Base-by-base conservation (phyloP, 2,329 filamentous ascomycete genomes). In the Colletotrichum gigasporum region DNA sequence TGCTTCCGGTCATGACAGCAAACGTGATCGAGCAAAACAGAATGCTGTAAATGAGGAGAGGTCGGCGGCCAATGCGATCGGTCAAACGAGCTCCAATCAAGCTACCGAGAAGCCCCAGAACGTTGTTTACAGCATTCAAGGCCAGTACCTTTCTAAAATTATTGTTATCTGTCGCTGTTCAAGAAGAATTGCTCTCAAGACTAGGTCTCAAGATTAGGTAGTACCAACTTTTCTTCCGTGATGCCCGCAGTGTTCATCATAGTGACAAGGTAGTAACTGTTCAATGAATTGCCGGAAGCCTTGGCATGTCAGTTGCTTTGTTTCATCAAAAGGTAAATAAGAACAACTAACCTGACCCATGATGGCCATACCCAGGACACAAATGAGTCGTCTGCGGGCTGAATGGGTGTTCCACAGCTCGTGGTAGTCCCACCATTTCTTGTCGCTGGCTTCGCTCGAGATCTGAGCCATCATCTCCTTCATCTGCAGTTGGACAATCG, bases 1-100 rank as follows among this genome's bases (percentile, higher is more conserved):
- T 80, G 0, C 81, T 83, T 3, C 81, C 81, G 0, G 82, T 84
- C 52, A 85, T 80, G 63, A 83, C 74, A 18, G 80, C 81, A 48
- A 85, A 84, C 67, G 80, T 83, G 64, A 77, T 66, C 0, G 80
- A 81, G 42, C 77, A 78, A 66, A 80, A 83, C 5, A 83, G 70
- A 24, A 81, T 82, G 3, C 79, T 78, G 70, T 78, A 80, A 3
- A 87, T 72, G 8, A 87, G 74, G 10, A 87, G 74, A 0, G 84
- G 84, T 3, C 87, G 84, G 28, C 87, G 85, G 18, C 87, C 85
- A 4, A 88, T 63, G 1, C 80, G 79, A 35, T 89, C 87, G 2
- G 86, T 85, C 41, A 89, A 77, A 8, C 80, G 77, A 3, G 87
- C 85, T 37, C 87, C 87, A 0, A 83, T 68, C 20, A 87, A 76